phyloP scores from a whole-genome alignment of 768 basidiomycete genomes.

The Suillus americanus region DNA sequence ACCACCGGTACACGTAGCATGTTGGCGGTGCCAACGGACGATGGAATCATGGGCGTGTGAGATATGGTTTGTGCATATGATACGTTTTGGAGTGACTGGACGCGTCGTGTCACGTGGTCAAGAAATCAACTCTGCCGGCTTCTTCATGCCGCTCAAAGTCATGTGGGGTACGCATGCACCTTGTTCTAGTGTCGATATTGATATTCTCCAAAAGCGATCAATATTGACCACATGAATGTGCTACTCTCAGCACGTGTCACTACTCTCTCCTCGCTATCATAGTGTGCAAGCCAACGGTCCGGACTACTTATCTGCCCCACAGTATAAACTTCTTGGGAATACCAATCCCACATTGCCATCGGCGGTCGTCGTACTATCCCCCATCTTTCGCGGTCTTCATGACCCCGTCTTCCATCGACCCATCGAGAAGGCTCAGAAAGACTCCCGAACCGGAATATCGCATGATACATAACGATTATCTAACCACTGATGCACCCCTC shows the following conservation, averaged over 20 bases:
- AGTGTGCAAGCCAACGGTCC: background rate
- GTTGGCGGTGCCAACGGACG: background rate
- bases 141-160: no score
- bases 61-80: background rate
- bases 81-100: background rate
- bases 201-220: background rate
- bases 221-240: background rate
- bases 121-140: conserved; percentile 26
- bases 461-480: background rate
- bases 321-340: background rate
- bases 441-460: background rate
- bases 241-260: background rate
- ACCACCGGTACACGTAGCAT: background rate
- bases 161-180: no score
- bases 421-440: background rate
- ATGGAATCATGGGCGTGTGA: background rate
- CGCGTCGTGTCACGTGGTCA: conserved; percentile 24
- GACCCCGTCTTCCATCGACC: background rate
- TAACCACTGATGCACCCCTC: no score
- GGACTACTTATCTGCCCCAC: background rate
- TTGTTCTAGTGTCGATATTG: background rate
- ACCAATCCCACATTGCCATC: background rate
- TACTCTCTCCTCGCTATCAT: background rate
- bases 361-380: background rate
- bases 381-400: background rate